Percentiles rank a stretch among this genome's conserved stretches.
phyloP scores from a whole-genome alignment of 441 rosid genomes.

The Mallotus japonicus region DNA sequence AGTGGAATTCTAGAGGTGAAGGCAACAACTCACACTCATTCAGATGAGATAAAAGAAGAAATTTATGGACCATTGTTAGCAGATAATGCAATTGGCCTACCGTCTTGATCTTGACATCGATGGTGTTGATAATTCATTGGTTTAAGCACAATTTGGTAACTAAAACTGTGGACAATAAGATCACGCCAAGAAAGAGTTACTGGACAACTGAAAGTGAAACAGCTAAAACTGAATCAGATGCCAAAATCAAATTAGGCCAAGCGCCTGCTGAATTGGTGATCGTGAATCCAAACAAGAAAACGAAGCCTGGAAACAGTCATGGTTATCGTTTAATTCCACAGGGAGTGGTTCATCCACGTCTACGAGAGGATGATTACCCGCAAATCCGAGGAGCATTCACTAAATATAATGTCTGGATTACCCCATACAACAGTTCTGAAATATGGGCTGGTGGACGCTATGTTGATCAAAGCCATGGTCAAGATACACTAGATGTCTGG shows the following conservation, averaged over 20 bases:
- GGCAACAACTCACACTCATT: conserved; percentile 36
- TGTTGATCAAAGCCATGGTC: conserved; percentile 49
- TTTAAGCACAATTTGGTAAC: conserved; percentile 44
- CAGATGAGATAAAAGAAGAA: conserved; percentile 44
- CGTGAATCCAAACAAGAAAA: conserved; percentile 56
- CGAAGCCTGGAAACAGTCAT: conserved; percentile 44
- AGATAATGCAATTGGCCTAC: conserved; percentile 44
- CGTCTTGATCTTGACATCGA: conserved; percentile 67
- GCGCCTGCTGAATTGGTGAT: conserved; percentile 38
- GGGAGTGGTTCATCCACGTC: conserved; percentile 25
- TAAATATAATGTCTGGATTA: conserved; percentile 59
- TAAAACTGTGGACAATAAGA: conserved; percentile 12
- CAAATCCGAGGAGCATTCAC: conserved; percentile 53
- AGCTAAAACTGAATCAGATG: conserved; percentile 55
- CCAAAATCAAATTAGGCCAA: conserved; percentile 36
- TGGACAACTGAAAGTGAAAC: conserved; percentile 51
- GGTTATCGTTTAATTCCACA: conserved; percentile 58
- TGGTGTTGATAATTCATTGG: conserved; percentile 54
- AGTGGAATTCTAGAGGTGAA: conserved; percentile 53
- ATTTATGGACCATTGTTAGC: conserved; percentile 50
- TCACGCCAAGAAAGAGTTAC: conserved; percentile 55
- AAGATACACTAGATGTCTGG: conserved; percentile 50
- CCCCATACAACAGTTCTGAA: conserved; percentile 58
- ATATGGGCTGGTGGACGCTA: conserved; percentile 57
- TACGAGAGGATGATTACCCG: conserved; percentile 45